Conservation (phyloP, 1,284 basidiomycete species). For the Ustilago trichophora region DNA sequence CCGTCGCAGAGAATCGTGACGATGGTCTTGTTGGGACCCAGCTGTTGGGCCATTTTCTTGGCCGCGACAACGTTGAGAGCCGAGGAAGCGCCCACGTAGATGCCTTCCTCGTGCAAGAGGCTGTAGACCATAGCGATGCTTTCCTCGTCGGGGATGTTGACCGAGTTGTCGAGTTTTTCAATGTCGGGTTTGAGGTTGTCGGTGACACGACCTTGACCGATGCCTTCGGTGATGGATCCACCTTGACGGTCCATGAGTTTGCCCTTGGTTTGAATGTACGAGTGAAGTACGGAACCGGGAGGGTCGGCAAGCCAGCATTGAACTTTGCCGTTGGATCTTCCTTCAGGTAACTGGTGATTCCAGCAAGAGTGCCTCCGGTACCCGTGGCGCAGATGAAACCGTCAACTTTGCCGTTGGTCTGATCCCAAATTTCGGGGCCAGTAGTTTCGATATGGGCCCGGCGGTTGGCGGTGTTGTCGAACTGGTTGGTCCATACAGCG, state of each 20-base stretch:
- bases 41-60: constrained; percentile 81
- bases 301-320: constrained; percentile 96
- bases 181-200: constrained; percentile 89
- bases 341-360: constrained; percentile 83
- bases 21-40: constrained; percentile 82
- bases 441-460: constrained; percentile 87
- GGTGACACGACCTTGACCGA: constrained; percentile 97
- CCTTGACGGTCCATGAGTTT: constrained; percentile 80
- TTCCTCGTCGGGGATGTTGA: constrained; percentile 87
- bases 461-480: constrained; percentile 91
- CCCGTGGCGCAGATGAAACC: constrained; percentile 94
- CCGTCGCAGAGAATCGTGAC: constrained; percentile 94
- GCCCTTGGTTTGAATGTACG: constrained; percentile 80
- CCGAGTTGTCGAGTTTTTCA: constrained; percentile 77
- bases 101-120: constrained; percentile 87
- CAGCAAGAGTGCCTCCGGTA: constrained; percentile 94
- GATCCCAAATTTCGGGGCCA: constrained; percentile 96
- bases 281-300: constrained; percentile 89
- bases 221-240: constrained; percentile 95
- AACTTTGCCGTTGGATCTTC: constrained; percentile 82
- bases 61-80: constrained; percentile 96
- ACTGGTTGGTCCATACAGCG: constrained; percentile 99
- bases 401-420: constrained; percentile 81
- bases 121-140: constrained; percentile 94
- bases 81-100: constrained; percentile 95